Base-by-base conservation (phyloP, 2,329 filamentous ascomycete genomes). In the Hypoxylon sp. region DNA sequence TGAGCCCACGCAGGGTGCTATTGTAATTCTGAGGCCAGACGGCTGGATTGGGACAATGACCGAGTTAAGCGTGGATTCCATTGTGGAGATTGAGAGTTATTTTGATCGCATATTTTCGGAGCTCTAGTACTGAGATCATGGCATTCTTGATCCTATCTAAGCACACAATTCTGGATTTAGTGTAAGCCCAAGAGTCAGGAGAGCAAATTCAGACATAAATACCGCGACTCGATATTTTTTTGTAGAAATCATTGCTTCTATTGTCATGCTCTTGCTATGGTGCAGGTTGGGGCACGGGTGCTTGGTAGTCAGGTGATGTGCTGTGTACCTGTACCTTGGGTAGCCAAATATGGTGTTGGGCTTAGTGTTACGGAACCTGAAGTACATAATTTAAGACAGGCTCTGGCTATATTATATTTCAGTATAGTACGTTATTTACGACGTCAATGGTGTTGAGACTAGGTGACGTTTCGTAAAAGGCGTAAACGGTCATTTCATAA, bases 11-110 rank as follows among this genome's bases (percentile, higher is more conserved):
- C 49, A 46, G 2, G 74, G 75, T 4, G 72, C 70, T 17, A 40
- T 77, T 27, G 63, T 73, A 13, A 68, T 77, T 3, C 33, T 75
- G 37, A 68, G 75, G 14, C 75, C 75, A 1, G 75, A 77, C 48
- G 75, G 75, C 27, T 77, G 74, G 73, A 71, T 77, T 42, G 72
- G 65, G 3, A 68, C 66, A 0, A 66, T 72, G 64, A 42, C 68
- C 6, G 27, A 33, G 42, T 49, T 72, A 14, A 25, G 35, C 2
- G 4, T 10, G 0, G 49, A 35, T 6, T 44, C 61, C 6, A 25
- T 49, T 13, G 17, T 13, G 3, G 61, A 66, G 31, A 48, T 71
- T 22, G 59, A 67, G 46, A 20, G 4, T 2, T 75, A 68, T 71
- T 74, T 71, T 59, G 7, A 14, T 14, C 1, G 10, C 11, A 57